Conservation (phyloP, 73 alveolate species). For the Effrenium voratum region DNA sequence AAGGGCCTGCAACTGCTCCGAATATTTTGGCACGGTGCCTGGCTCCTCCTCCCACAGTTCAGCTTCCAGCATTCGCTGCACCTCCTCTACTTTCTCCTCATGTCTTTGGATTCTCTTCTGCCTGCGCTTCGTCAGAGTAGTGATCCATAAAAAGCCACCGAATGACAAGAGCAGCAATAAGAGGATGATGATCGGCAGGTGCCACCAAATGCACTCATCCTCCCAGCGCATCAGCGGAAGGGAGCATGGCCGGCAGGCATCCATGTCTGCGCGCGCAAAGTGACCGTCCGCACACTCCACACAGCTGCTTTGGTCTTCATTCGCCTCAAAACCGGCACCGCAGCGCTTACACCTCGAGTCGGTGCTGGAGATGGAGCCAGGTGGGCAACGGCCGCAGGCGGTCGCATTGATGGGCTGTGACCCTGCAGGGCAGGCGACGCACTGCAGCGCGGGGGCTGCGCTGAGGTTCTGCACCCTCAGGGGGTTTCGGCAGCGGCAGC, state of each 20-base stretch:
- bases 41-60: conserved; percentile 1
- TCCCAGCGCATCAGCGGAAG: neutral
- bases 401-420: neutral
- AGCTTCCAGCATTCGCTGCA: neutral
- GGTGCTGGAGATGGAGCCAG: neutral
- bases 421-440: conserved; percentile 5
- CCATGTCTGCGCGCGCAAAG: neutral
- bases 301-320: neutral
- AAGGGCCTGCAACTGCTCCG: neutral
- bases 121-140: neutral
- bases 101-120: neutral
- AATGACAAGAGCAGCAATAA: neutral
- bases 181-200: neutral
- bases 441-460: neutral
- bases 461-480: neutral
- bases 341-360: neutral
- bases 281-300: neutral
- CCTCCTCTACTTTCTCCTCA: neutral
- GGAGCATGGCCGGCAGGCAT: conserved; percentile 1
- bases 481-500: neutral
- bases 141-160: neutral
- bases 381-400: neutral
- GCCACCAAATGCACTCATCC: conserved; percentile 15
- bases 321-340: neutral
- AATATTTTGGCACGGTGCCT: neutral